Base-by-base conservation (phyloP, 1,284 basidiomycete species). In the Puccinia polysora region DNA sequence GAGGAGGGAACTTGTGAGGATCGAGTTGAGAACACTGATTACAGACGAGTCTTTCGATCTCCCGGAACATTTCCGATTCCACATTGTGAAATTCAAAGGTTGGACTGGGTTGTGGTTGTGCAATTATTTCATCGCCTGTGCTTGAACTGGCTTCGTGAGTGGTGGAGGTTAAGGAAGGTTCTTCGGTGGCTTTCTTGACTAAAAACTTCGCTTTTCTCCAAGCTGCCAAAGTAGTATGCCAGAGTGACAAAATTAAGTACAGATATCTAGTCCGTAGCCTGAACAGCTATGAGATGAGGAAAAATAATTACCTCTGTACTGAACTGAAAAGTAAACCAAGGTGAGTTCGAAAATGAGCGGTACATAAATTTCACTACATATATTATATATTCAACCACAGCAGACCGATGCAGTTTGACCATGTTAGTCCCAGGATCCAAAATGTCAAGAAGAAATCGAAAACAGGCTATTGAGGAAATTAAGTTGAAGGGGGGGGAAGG, bases 141-240 rank as follows among this genome's bases (percentile, higher is more conserved):
- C 43, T 38, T 40, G 43, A 59, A n/a, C n/a, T n/a, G 15, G 23
- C 36, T 23, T 25, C 28, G 36, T 20, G n/a, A 15, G 34, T 40
- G 12, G 36, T n/a, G 7, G 18, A 40, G 4, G 56, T 6, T 40
- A 0, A 10, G 25, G 5, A 14, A 3, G 5, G 10, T 59, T 59
- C 36, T 6, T 59, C 36, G 20, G 12, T 40, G 28, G 38, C 43
- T 34, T 25, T 34, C 28, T 59, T 38, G 18, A 59, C 36, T 40
- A 59, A n/a, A 59, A 59, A 59, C 28, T 59, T 38, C 20, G 56
- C 56, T 8, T 59, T 59, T 40, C 18, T 59, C 56, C 56, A 59
- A 59, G 36, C 56, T 59, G 25, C 2, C 32, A 36, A 4, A 36
- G 34, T 36, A 3, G 10, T 25, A 36, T 58, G 12, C 28, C 25